These are phyloP conservation scores for Trichoderma oligosporum DNA, from an alignment of 2,329 filamentous ascomycete genomes.

Conservation along the genomic window DNA sequence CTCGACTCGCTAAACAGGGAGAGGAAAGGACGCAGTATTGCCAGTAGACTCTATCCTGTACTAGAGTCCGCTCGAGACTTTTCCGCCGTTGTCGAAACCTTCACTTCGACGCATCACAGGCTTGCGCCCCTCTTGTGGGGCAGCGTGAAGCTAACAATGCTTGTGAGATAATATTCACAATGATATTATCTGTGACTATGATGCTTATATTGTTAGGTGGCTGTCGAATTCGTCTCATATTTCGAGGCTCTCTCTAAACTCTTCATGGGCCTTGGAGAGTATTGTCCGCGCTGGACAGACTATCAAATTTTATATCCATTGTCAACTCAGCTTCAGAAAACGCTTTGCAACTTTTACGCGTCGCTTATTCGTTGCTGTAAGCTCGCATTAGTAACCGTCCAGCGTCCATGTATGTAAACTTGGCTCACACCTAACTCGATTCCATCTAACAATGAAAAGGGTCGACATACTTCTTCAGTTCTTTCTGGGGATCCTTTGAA, in stretches of 20 bases:
- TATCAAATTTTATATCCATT: slow-evolving; percentile 36
- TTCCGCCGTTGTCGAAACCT: slow-evolving; percentile 34
- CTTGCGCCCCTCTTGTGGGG: slow-evolving; percentile 44
- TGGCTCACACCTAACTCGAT: not conserved
- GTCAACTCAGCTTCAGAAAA: slow-evolving; percentile 32
- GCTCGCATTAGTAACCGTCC: slow-evolving; percentile 29
- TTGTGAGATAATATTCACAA: slow-evolving; percentile 23
- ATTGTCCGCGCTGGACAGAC: slow-evolving; percentile 36
- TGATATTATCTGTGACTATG: fast-evolving
- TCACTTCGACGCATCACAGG: slow-evolving; percentile 35
- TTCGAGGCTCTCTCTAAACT: slow-evolving; percentile 38
- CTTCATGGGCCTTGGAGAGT: slow-evolving; percentile 34
- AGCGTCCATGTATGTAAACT: slow-evolving; percentile 27
- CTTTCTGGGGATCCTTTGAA: slow-evolving; percentile 30
- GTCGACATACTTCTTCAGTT: slow-evolving; percentile 1
- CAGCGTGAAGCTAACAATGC: slow-evolving; percentile 40
- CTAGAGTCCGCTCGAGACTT: slow-evolving; percentile 38
- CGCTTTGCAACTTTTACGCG: slow-evolving; percentile 36
- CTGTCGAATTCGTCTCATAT: slow-evolving; percentile 37
- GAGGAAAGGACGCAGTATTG: slow-evolving; percentile 28
- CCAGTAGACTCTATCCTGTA: slow-evolving; percentile 30
- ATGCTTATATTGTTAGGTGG: slow-evolving; percentile 24
- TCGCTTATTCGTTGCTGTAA: slow-evolving; percentile 36
- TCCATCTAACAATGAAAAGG: not conserved
- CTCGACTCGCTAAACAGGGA: slow-evolving; percentile 26